Evolutionary conservation across 2,329 filamentous ascomycete species (phyloP).

Genomic region (Fusarium subglutinans): DNA sequence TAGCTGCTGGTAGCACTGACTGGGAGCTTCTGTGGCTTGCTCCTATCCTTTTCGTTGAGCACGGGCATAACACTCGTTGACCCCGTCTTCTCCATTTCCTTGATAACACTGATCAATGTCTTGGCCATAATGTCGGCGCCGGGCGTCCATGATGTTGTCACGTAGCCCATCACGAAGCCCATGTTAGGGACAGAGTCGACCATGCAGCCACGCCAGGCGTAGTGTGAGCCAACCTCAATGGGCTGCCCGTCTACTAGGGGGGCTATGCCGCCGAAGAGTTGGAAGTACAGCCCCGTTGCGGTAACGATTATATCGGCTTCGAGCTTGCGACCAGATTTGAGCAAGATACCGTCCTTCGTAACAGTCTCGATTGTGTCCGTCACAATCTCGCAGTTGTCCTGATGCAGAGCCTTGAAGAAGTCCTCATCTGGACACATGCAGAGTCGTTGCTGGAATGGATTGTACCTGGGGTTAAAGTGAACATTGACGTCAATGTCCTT

Average conservation of each 20-base stretch:
- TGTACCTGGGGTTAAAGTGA: constrained; percentile 72
- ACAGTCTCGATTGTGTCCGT: constrained; percentile 64
- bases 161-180: constrained; percentile 70
- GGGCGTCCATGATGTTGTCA: constrained; percentile 73
- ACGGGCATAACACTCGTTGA: constrained; percentile 58
- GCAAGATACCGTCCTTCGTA: constrained; percentile 57
- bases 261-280: constrained; percentile 62
- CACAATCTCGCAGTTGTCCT: constrained; percentile 56
- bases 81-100: constrained; percentile 59
- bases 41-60: constrained; percentile 39
- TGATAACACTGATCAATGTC: constrained; percentile 61
- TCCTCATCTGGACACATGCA: constrained; percentile 71
- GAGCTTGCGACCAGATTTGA: constrained; percentile 59
- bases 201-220: constrained; percentile 72
- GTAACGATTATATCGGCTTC: constrained; percentile 74
- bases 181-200: constrained; percentile 73
- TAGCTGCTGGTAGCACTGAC: constrained; percentile 48
- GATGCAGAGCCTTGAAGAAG: constrained; percentile 61
- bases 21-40: constrained; percentile 40
- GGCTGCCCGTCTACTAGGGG: constrained; percentile 63
- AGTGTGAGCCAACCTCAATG: constrained; percentile 60
- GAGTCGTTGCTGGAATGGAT: constrained; percentile 78
- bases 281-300: constrained; percentile 72
- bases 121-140: constrained; percentile 65
- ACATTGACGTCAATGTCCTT: constrained; percentile 62